These are phyloP conservation scores for Chytriomyces confervae DNA, from an alignment of 192 early-diverging fungal genomes.

Conservation along the genomic window DNA sequence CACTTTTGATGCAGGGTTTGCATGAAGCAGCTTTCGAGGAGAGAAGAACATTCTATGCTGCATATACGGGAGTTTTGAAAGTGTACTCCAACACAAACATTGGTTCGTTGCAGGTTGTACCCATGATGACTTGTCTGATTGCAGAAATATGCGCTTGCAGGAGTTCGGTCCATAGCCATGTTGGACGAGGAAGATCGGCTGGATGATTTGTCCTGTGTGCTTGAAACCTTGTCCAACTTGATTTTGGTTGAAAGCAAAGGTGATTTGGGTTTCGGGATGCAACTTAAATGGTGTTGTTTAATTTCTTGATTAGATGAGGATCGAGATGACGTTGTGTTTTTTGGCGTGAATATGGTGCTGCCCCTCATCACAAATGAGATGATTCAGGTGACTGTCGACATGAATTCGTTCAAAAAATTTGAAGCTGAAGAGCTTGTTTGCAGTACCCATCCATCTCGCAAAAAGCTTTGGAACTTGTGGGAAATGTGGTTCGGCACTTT, in stretches of 20 bases:
- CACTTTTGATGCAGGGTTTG: constrained; percentile 17
- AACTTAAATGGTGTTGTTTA: neutral
- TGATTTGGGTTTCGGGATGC: constrained; percentile 20
- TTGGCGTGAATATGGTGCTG: constrained; percentile 71
- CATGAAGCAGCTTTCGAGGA: constrained; percentile 41
- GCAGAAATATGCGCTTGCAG: neutral
- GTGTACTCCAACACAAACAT: constrained; percentile 61
- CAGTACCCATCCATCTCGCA: constrained; percentile 23
- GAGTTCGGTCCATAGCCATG: neutral
- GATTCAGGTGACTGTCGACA: constrained; percentile 59
- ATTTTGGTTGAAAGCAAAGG: constrained; percentile 67
- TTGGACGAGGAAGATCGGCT: constrained; percentile 71
- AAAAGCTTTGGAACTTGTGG: constrained; percentile 28
- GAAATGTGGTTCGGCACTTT: constrained; percentile 21
- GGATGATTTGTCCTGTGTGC: constrained; percentile 65
- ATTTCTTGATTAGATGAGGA: constrained; percentile 15
- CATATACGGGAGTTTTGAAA: constrained; percentile 58
- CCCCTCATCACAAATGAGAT: constrained; percentile 75
- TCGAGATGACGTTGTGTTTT: constrained; percentile 66
- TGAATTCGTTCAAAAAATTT: constrained; percentile 45
- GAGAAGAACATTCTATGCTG: constrained; percentile 35
- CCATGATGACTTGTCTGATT: neutral
- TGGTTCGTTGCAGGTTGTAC: constrained; percentile 42
- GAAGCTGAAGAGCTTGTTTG: constrained; percentile 38
- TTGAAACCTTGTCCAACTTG: constrained; percentile 64